These are phyloP conservation scores for Tulasnella sp. DNA, from an alignment of 768 basidiomycete species.

Conservation along the genomic window DNA sequence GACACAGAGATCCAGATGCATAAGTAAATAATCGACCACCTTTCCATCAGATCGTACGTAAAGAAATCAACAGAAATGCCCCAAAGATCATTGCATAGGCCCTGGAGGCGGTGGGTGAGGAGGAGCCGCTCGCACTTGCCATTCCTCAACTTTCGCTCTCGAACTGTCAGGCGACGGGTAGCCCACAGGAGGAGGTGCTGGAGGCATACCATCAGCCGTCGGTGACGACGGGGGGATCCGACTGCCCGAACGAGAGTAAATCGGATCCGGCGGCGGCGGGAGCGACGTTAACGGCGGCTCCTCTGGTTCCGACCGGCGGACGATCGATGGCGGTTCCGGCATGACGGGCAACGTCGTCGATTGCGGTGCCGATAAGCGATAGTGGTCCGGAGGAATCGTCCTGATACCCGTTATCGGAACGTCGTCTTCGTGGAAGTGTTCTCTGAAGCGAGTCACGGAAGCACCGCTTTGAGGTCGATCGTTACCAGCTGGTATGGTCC, in stretches of 20 bases:
- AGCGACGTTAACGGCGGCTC: not conserved
- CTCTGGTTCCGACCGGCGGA: not conserved
- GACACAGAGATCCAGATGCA: not conserved
- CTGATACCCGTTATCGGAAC: not conserved
- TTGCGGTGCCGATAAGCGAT: not conserved
- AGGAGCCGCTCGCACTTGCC: slow-evolving; percentile 1
- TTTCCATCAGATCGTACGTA: not conserved
- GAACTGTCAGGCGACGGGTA: not conserved
- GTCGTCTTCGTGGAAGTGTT: not conserved
- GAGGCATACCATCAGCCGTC: not conserved
- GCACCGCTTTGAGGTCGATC: not conserved
- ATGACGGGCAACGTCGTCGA: not conserved
- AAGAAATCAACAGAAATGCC: not conserved
- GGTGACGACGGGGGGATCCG: not conserved
- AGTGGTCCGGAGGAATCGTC: not conserved
- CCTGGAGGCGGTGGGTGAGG: not conserved
- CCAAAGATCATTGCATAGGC: too few species aligned
- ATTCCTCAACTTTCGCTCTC: slow-evolving; percentile 2
- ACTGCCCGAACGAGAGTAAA: not conserved
- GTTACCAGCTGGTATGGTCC: not conserved
- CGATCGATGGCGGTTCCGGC: not conserved
- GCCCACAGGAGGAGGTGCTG: not conserved
- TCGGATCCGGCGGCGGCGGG: not conserved
- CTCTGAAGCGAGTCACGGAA: not conserved
- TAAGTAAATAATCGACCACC: not conserved